Evolutionary conservation across 1,284 basidiomycete genomes (phyloP).

Genomic region (Tremellales sp.): DNA sequence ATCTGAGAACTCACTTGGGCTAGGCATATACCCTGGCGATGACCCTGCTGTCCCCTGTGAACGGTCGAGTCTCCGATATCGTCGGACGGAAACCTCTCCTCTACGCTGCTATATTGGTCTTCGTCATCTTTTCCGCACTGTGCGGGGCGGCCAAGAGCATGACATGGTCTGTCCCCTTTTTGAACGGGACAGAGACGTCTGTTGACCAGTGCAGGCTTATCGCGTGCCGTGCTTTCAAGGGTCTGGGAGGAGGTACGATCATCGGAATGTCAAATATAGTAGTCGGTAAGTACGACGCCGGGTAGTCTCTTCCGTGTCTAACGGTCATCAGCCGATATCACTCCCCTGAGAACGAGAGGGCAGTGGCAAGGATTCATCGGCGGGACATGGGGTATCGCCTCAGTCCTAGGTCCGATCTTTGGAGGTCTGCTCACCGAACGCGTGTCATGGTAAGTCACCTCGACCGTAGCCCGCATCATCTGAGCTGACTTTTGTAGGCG

Average conservation of each 20-base stretch:
- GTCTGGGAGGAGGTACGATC: constrained; percentile 41
- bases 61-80: constrained; percentile 42
- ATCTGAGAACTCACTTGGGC: not conserved
- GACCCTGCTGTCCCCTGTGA: constrained; percentile 35
- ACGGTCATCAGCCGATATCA: constrained; percentile 32
- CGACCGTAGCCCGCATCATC: constrained; percentile 4
- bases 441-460: constrained; percentile 24
- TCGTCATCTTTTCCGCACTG: constrained; percentile 35
- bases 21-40: constrained; percentile 36
- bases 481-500: constrained; percentile 30
- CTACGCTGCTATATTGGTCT: constrained; percentile 37
- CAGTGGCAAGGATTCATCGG: constrained; percentile 49
- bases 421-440: constrained; percentile 39
- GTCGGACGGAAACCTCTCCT: constrained; percentile 42
- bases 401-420: constrained; percentile 48
- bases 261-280: constrained; percentile 30
- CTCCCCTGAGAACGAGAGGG: constrained; percentile 38
- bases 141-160: constrained; percentile 42
- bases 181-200: not conserved
- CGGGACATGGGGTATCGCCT: constrained; percentile 48
- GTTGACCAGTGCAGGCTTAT: constrained; percentile 30
- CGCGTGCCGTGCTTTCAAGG: constrained; percentile 33
- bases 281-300: constrained; percentile 12
- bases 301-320: not conserved
- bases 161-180: constrained; percentile 22